Evolutionary conservation across 2,329 filamentous ascomycete genomes (phyloP).

Genomic region (Pestalotiopsis sp.): DNA sequence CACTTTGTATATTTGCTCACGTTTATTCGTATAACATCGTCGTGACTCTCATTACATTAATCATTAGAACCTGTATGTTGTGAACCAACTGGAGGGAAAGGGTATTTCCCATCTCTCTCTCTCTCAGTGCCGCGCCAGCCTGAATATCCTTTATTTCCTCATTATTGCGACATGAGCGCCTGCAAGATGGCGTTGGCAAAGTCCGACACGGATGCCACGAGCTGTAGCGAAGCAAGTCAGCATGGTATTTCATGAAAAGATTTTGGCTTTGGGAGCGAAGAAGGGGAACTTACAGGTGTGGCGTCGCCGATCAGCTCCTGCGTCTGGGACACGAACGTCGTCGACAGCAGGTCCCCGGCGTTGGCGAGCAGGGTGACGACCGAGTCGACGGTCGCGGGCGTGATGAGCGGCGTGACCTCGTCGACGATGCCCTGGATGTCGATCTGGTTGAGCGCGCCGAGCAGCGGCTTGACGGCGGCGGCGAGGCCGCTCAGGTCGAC

Average conservation of each 20-base stretch:
- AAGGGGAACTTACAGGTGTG: slow-evolving; percentile 35
- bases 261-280: background rate
- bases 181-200: slow-evolving; percentile 29
- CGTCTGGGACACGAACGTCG: slow-evolving; percentile 41
- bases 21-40: slow-evolving; percentile 19
- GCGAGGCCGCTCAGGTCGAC: slow-evolving; percentile 36
- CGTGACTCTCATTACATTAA: slow-evolving; percentile 15
- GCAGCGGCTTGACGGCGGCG: slow-evolving; percentile 34
- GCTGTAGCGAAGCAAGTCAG: slow-evolving; percentile 13
- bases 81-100: slow-evolving; percentile 16
- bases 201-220: slow-evolving; percentile 29
- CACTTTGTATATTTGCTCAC: too few relatives aligned
- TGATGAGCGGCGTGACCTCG: slow-evolving; percentile 39
- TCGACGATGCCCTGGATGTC: slow-evolving; percentile 37
- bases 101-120: slow-evolving; percentile 10
- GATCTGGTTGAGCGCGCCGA: slow-evolving; percentile 37
- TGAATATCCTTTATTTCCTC: background rate
- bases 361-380: slow-evolving; percentile 38
- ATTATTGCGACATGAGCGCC: slow-evolving; percentile 18
- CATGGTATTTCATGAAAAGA: background rate
- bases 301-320: slow-evolving; percentile 43
- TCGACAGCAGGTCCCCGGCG: slow-evolving; percentile 36
- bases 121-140: slow-evolving; percentile 15
- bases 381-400: slow-evolving; percentile 36
- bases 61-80: slow-evolving; percentile 24